Evolutionary conservation across 139 green algal genomes (phyloP), one percentile per base, ranked within the genome.

Genomic region (Chlorella sp.): DNA sequence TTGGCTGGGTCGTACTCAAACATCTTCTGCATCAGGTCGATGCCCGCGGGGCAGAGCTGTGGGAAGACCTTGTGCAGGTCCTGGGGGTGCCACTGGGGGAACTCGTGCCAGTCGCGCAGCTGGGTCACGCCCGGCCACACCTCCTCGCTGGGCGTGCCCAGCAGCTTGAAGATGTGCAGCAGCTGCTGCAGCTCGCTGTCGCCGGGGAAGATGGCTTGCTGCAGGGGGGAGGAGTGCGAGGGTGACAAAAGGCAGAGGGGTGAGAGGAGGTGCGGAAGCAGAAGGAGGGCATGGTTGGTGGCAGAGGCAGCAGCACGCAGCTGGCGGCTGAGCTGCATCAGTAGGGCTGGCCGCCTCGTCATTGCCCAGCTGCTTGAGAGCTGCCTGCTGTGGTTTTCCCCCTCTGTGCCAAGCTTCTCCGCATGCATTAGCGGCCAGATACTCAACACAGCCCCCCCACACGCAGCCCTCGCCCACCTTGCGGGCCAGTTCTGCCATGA

Each of bases 121-220:
- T 93, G 89, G 77, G 91, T 93, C 30, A 98, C 95, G 60, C 95
- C 96, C 40, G 96, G 95, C 96, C 96, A 98, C 80, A 91, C 86
- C 3, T 89, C 79, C 88, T 98, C 96, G 87, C 91, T 95, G 30
- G 96, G 96, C n/a, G 96, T 98, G 68, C 96, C 96, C 73, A 98
- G 89, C 81, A 96, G 88, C 92, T 98, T 97, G 94, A 98, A 98
- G 90, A 98, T 97, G 89, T 97, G 95, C 66, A 98, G 92, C 82
- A 98, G 93, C 95, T 98, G 96, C 91, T 98, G 95, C 68, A 98
- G 89, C 89, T 98, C 96, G 68, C 96, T 97, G 90, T 98, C 96
- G 57, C 96, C 96, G 30, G 95, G 95, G 88, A 98, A 97, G 39
- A 98, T 93, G 42, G 96, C 94, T 95, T 97, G 92, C 94, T 94